Percentiles rank a stretch among this genome's conserved stretches.
These are phyloP conservation scores for Pichia scutulata DNA, from an alignment of 805 yeast genomes.

Conservation along the genomic window DNA sequence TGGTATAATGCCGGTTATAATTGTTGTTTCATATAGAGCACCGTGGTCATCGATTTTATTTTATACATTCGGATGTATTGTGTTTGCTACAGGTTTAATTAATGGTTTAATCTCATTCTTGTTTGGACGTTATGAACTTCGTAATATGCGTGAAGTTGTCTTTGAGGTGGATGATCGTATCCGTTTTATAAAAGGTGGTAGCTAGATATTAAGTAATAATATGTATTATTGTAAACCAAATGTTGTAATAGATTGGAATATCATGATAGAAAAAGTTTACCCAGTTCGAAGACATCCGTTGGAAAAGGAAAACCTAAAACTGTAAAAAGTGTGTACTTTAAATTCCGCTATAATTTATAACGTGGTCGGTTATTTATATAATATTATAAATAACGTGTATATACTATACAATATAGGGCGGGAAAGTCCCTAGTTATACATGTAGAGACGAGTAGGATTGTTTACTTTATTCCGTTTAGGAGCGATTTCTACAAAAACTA, in stretches of 20 bases:
- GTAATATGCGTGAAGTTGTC: constrained; percentile 72
- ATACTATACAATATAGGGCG: no score
- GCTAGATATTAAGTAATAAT: neutral
- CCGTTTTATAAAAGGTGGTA: constrained; percentile 4
- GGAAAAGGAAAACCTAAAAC: no score
- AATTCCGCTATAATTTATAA: no score
- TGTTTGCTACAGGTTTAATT: constrained; percentile 59
- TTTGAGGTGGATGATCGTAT: constrained; percentile 46
- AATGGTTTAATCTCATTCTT: constrained; percentile 73
- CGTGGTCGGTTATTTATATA: no score
- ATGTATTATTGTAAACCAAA: neutral
- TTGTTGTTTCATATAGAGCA: constrained; percentile 48
- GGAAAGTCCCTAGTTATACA: no score
- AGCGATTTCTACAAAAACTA: no score
- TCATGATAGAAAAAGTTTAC: neutral
- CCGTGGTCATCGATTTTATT: constrained; percentile 65
- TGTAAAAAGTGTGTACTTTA: no score
- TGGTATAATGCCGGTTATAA: constrained; percentile 45
- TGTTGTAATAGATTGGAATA: neutral
- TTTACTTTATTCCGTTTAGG: no score
- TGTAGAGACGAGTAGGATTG: no score
- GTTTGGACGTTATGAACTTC: constrained; percentile 71
- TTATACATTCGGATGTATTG: constrained; percentile 43
- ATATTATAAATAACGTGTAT: no score
- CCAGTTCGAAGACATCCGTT: no score